These are phyloP conservation scores for Lotus japonicus DNA, from an alignment of 306 rosid genomes.

Conservation along the genomic window DNA sequence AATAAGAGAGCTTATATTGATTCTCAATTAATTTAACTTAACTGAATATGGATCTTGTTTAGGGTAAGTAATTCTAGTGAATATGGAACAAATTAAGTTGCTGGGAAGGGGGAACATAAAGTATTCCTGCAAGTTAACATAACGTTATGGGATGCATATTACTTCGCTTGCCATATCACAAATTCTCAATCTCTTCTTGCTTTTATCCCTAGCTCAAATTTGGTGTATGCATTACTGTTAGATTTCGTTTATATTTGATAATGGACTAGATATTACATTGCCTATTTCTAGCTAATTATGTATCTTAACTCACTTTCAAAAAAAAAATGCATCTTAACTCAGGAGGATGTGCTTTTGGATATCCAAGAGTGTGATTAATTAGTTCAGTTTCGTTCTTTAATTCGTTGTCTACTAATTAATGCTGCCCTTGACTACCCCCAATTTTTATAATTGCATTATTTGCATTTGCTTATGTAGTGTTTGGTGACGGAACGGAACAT, in stretches of 20 bases:
- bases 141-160: not conserved
- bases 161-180: not conserved
- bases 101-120: not conserved
- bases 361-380: not conserved
- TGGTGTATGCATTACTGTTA: not conserved
- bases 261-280: not conserved
- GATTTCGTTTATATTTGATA: not conserved
- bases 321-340: no score
- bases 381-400: not conserved
- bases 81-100: not conserved
- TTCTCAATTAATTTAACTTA: not conserved
- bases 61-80: not conserved
- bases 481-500: no score
- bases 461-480: no score
- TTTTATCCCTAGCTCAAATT: not conserved
- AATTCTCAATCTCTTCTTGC: not conserved
- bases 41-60: not conserved
- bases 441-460: slow-evolving; percentile 3
- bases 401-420: not conserved
- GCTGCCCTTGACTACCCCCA: not conserved
- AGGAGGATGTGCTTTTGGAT: not conserved
- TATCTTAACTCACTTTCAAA: not conserved
- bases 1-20: slow-evolving; percentile 3
- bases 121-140: not conserved
- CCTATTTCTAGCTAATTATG: not conserved